These are phyloP conservation scores for Lathyrus tuberosus DNA, from an alignment of 306 rosid genomes.

Conservation along the genomic window DNA sequence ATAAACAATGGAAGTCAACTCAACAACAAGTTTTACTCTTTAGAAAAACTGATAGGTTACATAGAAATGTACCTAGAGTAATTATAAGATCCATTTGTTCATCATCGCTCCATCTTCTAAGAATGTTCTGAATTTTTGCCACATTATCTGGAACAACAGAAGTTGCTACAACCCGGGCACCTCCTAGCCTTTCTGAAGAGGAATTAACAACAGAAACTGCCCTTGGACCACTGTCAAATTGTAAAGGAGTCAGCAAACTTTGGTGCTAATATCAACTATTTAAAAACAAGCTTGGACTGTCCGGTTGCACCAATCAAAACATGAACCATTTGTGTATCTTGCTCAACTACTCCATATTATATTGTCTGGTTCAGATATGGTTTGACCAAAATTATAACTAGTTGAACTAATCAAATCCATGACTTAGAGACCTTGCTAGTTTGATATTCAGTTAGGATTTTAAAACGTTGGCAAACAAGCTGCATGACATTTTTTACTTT, in stretches of 20 bases:
- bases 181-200: conserved; percentile 83
- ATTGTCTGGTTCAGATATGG: not conserved
- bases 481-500: conserved; percentile 16
- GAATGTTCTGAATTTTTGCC: conserved; percentile 66
- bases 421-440: not conserved
- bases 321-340: not conserved
- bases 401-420: conserved; percentile 20
- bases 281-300: not conserved
- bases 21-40: not conserved
- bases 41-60: conserved; percentile 17
- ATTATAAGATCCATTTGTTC: conserved; percentile 83
- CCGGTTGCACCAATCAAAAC: conserved; percentile 6
- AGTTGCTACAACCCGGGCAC: conserved; percentile 74
- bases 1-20: conserved; percentile 32
- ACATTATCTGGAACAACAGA: conserved; percentile 78
- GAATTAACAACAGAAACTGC: conserved; percentile 85
- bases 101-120: conserved; percentile 76
- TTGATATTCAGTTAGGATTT: not conserved
- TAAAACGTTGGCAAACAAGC: conserved; percentile 14
- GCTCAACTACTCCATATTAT: not conserved
- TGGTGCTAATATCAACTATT: conserved; percentile 5
- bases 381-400: not conserved
- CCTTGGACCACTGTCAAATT: conserved; percentile 78
- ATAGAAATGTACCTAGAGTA: conserved; percentile 70
- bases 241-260: conserved; percentile 29